These are phyloP conservation scores for Paramyrothecium sp. DNA, from an alignment of 2,329 filamentous ascomycete genomes.

Conservation along the genomic window DNA sequence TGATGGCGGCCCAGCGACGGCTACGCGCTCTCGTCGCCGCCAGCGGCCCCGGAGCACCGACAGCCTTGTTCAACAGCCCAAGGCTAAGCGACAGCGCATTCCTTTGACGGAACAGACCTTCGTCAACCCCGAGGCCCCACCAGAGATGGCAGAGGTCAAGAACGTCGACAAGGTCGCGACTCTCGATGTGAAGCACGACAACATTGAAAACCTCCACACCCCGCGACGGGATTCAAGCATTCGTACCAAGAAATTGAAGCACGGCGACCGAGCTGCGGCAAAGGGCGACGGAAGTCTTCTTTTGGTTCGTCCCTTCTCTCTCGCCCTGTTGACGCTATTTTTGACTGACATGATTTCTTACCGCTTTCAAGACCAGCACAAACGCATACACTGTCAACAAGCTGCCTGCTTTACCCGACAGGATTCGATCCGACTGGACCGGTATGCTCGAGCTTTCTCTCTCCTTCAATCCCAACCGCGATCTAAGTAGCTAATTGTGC, in stretches of 20 bases:
- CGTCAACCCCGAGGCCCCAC: constrained; percentile 46
- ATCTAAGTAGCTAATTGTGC: constrained; percentile 11
- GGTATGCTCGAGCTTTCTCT: constrained; percentile 47
- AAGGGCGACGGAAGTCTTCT: constrained; percentile 69
- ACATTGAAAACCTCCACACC: constrained; percentile 39
- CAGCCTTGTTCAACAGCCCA: constrained; percentile 54
- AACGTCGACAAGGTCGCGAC: constrained; percentile 46
- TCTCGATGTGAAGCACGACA: constrained; percentile 43
- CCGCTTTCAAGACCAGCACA: constrained; percentile 67
- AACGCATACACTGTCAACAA: constrained; percentile 83
- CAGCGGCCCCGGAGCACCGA: constrained; percentile 59
- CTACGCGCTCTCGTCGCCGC: constrained; percentile 59
- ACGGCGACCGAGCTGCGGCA: constrained; percentile 56
- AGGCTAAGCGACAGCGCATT: constrained; percentile 61
- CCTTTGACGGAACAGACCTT: constrained; percentile 58
- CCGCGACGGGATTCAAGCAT: constrained; percentile 55
- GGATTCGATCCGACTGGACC: constrained; percentile 64
- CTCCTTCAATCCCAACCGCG: background rate
- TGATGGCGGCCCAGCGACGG: constrained; percentile 52
- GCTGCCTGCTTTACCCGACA: constrained; percentile 77
- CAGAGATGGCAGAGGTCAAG: constrained; percentile 58
- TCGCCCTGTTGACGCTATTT: constrained; percentile 4
- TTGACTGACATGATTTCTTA: constrained; percentile 17
- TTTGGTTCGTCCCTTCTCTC: constrained; percentile 49
- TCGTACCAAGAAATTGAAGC: constrained; percentile 61